A percentile compares a stretch with the other conserved stretches of the same genome.
Evolutionary conservation across 2,329 filamentous ascomycete genomes (phyloP).

Genomic region (Metarhizium brunneum): DNA sequence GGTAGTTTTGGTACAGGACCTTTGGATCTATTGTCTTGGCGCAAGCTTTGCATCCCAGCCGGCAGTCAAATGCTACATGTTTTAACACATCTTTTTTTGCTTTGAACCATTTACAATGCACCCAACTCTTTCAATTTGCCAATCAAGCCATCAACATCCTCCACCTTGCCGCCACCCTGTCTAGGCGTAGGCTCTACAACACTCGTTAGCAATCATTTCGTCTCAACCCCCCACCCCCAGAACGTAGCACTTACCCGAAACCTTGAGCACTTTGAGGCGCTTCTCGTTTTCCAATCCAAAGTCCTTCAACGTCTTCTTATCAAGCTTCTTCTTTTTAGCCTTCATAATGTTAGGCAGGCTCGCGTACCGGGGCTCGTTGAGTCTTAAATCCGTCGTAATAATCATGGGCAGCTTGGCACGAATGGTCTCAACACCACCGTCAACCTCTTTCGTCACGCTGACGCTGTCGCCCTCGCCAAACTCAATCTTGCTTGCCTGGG

Average conservation of each 20-base stretch:
- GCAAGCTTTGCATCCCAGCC: background rate
- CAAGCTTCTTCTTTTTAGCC: constrained; percentile 98
- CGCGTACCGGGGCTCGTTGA: constrained; percentile 94
- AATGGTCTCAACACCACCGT: constrained; percentile 89
- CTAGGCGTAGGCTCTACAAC: constrained; percentile 68
- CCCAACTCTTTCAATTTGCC: constrained; percentile 92
- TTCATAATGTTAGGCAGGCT: constrained; percentile 99
- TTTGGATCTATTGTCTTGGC: background rate
- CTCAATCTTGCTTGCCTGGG: constrained; percentile 78
- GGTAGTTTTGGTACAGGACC: background rate
- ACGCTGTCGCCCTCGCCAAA: constrained; percentile 62
- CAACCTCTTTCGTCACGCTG: constrained; percentile 82
- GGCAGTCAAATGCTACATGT: background rate
- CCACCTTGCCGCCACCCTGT: constrained; percentile 93
- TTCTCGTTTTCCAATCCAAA: constrained; percentile 66
- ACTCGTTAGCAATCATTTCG: constrained; percentile 4
- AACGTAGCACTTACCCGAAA: constrained; percentile 52
- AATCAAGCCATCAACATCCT: constrained; percentile 93
- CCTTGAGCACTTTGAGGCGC: constrained; percentile 83
- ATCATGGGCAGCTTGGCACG: constrained; percentile 80
- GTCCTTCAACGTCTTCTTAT: constrained; percentile 82
- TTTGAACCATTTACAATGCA: constrained; percentile 51
- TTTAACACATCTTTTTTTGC: background rate
- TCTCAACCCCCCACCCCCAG: background rate
- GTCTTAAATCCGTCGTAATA: constrained; percentile 85